Conservation (phyloP, 2,329 filamentous ascomycete genomes). For the Nemania abortiva region DNA sequence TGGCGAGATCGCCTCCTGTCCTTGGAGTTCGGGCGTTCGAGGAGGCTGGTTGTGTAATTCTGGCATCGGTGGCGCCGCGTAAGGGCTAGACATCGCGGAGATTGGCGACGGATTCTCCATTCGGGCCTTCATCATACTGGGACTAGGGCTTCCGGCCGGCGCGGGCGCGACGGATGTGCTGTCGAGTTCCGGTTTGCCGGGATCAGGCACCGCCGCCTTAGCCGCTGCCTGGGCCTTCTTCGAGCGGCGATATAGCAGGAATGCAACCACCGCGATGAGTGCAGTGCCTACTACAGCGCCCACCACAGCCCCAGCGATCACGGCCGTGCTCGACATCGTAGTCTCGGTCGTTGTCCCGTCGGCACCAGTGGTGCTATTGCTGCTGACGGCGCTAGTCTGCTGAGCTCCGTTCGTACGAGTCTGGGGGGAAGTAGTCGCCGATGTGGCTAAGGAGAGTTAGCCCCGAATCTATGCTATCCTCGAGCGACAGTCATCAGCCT, state of each 20-base stretch:
- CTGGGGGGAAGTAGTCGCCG: slow-evolving; percentile 43
- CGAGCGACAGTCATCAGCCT: slow-evolving; percentile 2
- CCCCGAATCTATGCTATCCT: slow-evolving; percentile 18
- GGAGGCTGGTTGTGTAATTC: slow-evolving; percentile 42
- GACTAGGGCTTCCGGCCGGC: slow-evolving; percentile 36
- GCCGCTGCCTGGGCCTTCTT: slow-evolving; percentile 30
- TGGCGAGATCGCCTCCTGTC: slow-evolving; percentile 34
- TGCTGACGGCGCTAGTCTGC: slow-evolving; percentile 24
- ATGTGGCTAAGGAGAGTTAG: slow-evolving; percentile 41
- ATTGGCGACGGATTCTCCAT: slow-evolving; percentile 46
- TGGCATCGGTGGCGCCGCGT: slow-evolving; percentile 36
- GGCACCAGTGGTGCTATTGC: slow-evolving; percentile 33
- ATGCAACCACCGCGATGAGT: slow-evolving; percentile 49
- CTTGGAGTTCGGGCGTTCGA: slow-evolving; percentile 37
- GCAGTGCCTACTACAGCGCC: slow-evolving; percentile 52
- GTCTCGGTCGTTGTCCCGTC: slow-evolving; percentile 52
- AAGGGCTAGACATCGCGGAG: slow-evolving; percentile 45
- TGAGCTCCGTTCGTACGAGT: slow-evolving; percentile 27
- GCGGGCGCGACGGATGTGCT: slow-evolving; percentile 31
- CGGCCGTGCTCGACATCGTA: slow-evolving; percentile 41
- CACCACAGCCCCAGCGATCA: slow-evolving; percentile 51
- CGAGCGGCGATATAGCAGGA: slow-evolving; percentile 53
- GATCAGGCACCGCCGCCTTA: not conserved
- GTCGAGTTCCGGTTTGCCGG: slow-evolving; percentile 48
- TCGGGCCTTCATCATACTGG: slow-evolving; percentile 35